A percentile compares a stretch with the other conserved stretches of the same genome.
These are phyloP conservation scores for Nigrospora sphaerica DNA, from an alignment of 2,329 filamentous ascomycete species.

Conservation along the genomic window DNA sequence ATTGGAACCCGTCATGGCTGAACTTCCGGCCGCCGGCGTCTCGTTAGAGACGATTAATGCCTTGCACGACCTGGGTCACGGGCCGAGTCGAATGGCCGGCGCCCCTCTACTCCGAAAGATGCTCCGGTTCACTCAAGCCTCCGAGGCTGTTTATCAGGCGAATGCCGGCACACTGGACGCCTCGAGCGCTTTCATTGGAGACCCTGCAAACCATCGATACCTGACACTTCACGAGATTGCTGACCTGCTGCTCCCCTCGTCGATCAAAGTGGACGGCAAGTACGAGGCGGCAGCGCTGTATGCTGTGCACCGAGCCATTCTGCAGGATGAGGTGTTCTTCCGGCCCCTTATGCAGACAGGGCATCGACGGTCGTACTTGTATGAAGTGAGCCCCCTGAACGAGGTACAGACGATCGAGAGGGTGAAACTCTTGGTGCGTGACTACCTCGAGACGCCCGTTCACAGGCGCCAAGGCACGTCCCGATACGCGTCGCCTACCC, in stretches of 20 bases:
- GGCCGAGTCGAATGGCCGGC: slow-evolving; percentile 36
- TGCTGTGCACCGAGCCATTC: slow-evolving; percentile 61
- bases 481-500: slow-evolving; percentile 4
- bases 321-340: slow-evolving; percentile 55
- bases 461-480: neutral
- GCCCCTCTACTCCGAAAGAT: slow-evolving; percentile 38
- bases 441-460: slow-evolving; percentile 36
- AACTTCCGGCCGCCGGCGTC: slow-evolving; percentile 23
- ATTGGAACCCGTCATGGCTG: slow-evolving; percentile 31
- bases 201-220: slow-evolving; percentile 29
- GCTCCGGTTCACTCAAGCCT: slow-evolving; percentile 32
- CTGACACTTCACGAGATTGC: slow-evolving; percentile 46
- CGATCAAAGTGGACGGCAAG: slow-evolving; percentile 24
- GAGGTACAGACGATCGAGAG: slow-evolving; percentile 45
- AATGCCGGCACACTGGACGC: slow-evolving; percentile 41
- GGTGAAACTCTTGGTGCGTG: slow-evolving; percentile 45
- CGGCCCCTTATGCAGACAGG: slow-evolving; percentile 41
- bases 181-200: slow-evolving; percentile 32
- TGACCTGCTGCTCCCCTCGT: slow-evolving; percentile 30
- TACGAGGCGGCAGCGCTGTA: slow-evolving; percentile 49
- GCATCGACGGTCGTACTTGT: slow-evolving; percentile 47
- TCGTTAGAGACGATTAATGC: slow-evolving; percentile 22
- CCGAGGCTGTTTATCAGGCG: slow-evolving; percentile 38
- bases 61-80: slow-evolving; percentile 30
- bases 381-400: slow-evolving; percentile 51